Evolutionary conservation across 495 filamentous ascomycete species (phyloP).

Genomic region (Stereocaulon alpinum): DNA sequence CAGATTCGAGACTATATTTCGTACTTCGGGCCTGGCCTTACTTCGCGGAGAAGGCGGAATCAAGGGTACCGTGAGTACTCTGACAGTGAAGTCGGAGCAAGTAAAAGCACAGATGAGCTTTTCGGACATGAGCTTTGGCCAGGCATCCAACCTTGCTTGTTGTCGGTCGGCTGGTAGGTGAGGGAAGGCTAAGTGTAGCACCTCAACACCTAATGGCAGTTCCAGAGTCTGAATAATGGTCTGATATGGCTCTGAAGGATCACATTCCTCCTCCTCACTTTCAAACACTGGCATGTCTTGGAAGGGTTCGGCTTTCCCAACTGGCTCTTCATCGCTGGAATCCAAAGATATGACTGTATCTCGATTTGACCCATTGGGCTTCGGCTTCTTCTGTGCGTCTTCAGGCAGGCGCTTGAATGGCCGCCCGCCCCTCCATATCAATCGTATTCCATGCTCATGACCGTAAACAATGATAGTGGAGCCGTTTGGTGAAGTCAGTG

Average conservation of each 20-base stretch:
- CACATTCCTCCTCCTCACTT: slow-evolving; percentile 48
- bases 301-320: slow-evolving; percentile 33
- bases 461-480: slow-evolving; percentile 77
- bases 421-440: slow-evolving; percentile 73
- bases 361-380: slow-evolving; percentile 29
- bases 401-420: slow-evolving; percentile 42
- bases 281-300: slow-evolving; percentile 44
- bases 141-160: slow-evolving; percentile 41
- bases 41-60: slow-evolving; percentile 54
- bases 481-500: slow-evolving; percentile 67
- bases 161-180: slow-evolving; percentile 39
- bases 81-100: slow-evolving; percentile 58
- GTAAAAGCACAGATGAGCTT: slow-evolving; percentile 61
- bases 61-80: slow-evolving; percentile 62
- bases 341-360: slow-evolving; percentile 69
- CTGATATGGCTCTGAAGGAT: slow-evolving; percentile 41
- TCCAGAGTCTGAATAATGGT: slow-evolving; percentile 56
- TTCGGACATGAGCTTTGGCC: slow-evolving; percentile 48
- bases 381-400: slow-evolving; percentile 24
- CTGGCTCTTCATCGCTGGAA: slow-evolving; percentile 60
- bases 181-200: slow-evolving; percentile 49
- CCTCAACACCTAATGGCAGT: slow-evolving; percentile 53
- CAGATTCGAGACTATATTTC: slow-evolving; percentile 30
- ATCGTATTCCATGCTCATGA: slow-evolving; percentile 63
- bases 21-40: slow-evolving; percentile 25